phyloP scores from a whole-genome alignment of 306 rosid species.

The Gynostemma pentaphyllum region DNA sequence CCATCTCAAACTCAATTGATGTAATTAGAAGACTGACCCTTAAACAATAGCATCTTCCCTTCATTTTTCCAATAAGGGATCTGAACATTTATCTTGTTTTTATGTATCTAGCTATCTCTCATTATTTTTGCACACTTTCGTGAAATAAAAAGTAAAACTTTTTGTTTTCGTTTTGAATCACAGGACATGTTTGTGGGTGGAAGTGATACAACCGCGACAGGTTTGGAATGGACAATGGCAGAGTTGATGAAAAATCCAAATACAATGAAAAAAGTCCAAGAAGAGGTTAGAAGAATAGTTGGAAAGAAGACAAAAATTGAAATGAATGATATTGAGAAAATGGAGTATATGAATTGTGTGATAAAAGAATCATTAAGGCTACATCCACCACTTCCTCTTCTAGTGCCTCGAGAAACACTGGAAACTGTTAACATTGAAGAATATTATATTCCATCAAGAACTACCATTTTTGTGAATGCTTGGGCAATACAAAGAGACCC shows the following conservation, averaged over 20 bases:
- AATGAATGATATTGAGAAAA: conserved; percentile 20
- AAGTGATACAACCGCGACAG: conserved; percentile 17
- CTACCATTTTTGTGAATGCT: conserved; percentile 23
- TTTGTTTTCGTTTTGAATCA: background rate
- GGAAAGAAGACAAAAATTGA: conserved; percentile 26
- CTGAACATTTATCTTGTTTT: no score
- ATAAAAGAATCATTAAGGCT: conserved; percentile 39
- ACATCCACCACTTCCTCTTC: conserved; percentile 30
- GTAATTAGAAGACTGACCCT: no score
- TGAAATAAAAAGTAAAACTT: background rate
- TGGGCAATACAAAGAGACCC: conserved; percentile 43
- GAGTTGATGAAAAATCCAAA: conserved; percentile 32
- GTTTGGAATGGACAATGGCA: conserved; percentile 38
- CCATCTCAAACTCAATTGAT: no score
- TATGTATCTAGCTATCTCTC: no score
- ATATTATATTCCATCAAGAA: conserved; percentile 22
- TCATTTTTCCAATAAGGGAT: no score
- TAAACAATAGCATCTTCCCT: no score
- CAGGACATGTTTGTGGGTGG: conserved; percentile 48
- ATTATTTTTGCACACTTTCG: no score
- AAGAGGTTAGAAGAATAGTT: conserved; percentile 41
- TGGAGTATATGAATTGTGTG: conserved; percentile 38
- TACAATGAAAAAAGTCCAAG: conserved; percentile 39
- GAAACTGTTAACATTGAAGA: conserved; percentile 16
- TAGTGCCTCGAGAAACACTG: conserved; percentile 23